Base-by-base conservation (phyloP, 108 stramenopile genomes). In the Cylindrotheca fusiformis region DNA sequence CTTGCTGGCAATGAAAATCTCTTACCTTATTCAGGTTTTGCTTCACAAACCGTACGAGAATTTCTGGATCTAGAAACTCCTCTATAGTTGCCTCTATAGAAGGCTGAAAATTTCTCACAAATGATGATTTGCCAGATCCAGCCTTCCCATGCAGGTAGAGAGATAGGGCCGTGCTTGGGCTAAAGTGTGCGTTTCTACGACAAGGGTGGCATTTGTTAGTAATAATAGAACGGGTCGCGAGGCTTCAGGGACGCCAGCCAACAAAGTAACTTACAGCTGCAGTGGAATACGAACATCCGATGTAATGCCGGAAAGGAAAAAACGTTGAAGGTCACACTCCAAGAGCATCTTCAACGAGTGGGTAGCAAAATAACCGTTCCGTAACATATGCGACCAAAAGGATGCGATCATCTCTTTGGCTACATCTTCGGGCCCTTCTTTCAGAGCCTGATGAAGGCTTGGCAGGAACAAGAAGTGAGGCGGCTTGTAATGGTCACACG, bases 11-110 rank as follows among this genome's bases (percentile, higher is more conserved):
- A n/a, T n/a, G n/a, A n/a, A n/a, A n/a, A n/a, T n/a, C n/a, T n/a
- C n/a, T 6, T 41, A 41, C 36, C 36, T 89, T 85, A 68, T 89
- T 89, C 5, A 89, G 74, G 68, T 83, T 83, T 65, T 89, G 87
- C 56, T 89, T 89, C 45, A 89, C 84, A 61, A 82, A 89, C 28
- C 82, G 81, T 2, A 77, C 81, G 45, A 69, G 18, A 8, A 83
- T 49, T 66, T 83, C 82, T 8, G 87, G 82, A 63, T 89, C 87
- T 18, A 53, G n/a, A 45, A 65, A 18, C 28, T 51, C 31, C 41
- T 68, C 74, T 10, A 89, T 70, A 23, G 83, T 63, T 10, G 51
- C 65, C 14, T 82, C 54, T 18, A 89, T 36, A 14, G 83, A 81
- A 8, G 74, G 64, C 10, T 75, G 65, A 30, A 89, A 60, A 48